These are phyloP conservation scores for Tagetes erecta DNA, from an alignment of 129 eudicot species.

Conservation along the genomic window DNA sequence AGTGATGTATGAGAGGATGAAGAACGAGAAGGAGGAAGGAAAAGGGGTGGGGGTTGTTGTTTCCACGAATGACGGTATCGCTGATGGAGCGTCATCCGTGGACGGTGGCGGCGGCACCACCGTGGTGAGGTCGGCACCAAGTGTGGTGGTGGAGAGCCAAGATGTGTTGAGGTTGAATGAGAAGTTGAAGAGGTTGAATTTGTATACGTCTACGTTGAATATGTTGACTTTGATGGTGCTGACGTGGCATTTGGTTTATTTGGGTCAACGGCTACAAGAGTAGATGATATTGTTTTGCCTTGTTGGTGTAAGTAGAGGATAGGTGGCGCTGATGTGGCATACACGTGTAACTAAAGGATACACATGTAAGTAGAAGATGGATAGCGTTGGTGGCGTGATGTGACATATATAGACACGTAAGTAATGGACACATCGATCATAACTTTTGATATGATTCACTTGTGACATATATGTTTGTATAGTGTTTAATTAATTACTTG, in stretches of 20 bases:
- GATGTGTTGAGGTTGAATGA: slow-evolving; percentile 34
- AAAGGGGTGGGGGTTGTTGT: slow-evolving; percentile 29
- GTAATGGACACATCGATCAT: no score
- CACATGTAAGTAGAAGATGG: no score
- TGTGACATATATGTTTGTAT: no score
- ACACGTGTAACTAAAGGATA: no score
- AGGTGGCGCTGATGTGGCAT: no score
- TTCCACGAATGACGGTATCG: slow-evolving; percentile 10
- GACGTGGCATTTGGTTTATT: slow-evolving; percentile 64
- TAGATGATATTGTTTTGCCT: no score
- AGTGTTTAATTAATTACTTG: no score
- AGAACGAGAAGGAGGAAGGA: slow-evolving; percentile 75
- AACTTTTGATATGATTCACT: no score
- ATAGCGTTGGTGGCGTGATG: no score
- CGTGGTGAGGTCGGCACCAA: neutral
- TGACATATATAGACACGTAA: no score
- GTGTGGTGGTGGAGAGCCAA: slow-evolving; percentile 10
- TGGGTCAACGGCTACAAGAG: slow-evolving; percentile 47
- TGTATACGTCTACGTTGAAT: slow-evolving; percentile 58
- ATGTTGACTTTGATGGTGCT: slow-evolving; percentile 53
- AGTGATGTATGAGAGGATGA: slow-evolving; percentile 64
- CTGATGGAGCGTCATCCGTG: neutral
- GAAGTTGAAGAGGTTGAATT: slow-evolving; percentile 55
- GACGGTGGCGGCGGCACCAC: slow-evolving; percentile 6
- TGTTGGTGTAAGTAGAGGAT: no score